A percentile compares a stretch with the other conserved stretches of the same genome.
phyloP scores from a whole-genome alignment of 2,329 filamentous ascomycete species.

The Aspergillus sp. region DNA sequence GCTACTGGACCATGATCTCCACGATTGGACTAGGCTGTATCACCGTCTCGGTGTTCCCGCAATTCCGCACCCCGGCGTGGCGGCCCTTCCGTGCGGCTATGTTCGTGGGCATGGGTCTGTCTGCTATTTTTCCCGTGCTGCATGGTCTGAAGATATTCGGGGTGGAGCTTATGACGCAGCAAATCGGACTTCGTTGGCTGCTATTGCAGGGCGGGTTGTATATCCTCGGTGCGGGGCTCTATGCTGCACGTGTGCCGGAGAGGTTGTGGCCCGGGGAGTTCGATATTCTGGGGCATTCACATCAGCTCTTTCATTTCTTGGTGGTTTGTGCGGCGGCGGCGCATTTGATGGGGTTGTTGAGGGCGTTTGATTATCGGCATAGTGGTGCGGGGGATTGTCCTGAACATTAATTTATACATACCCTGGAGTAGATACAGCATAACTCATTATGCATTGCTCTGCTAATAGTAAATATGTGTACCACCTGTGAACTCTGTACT shows the following conservation, averaged over 20 bases:
- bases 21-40: slow-evolving; percentile 68
- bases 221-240: slow-evolving; percentile 74
- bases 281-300: slow-evolving; percentile 86
- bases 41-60: slow-evolving; percentile 67
- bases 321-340: slow-evolving; percentile 74
- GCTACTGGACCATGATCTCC: slow-evolving; percentile 73
- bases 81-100: slow-evolving; percentile 78
- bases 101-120: slow-evolving; percentile 81
- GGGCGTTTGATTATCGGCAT: slow-evolving; percentile 82
- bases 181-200: slow-evolving; percentile 75
- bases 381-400: slow-evolving; percentile 40
- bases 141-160: slow-evolving; percentile 67
- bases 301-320: slow-evolving; percentile 91
- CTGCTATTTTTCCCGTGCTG: slow-evolving; percentile 71
- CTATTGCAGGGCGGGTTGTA: slow-evolving; percentile 74
- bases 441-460: no score
- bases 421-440: no score
- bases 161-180: slow-evolving; percentile 53
- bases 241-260: slow-evolving; percentile 80
- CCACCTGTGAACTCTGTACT: no score
- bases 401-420: no score
- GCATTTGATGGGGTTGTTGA: slow-evolving; percentile 72
- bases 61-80: slow-evolving; percentile 75
- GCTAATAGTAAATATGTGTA: no score
- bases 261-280: slow-evolving; percentile 66